These are phyloP conservation scores for Hymenotorrendiella dingleyae DNA, from an alignment of 2,329 filamentous ascomycete genomes.

Conservation along the genomic window DNA sequence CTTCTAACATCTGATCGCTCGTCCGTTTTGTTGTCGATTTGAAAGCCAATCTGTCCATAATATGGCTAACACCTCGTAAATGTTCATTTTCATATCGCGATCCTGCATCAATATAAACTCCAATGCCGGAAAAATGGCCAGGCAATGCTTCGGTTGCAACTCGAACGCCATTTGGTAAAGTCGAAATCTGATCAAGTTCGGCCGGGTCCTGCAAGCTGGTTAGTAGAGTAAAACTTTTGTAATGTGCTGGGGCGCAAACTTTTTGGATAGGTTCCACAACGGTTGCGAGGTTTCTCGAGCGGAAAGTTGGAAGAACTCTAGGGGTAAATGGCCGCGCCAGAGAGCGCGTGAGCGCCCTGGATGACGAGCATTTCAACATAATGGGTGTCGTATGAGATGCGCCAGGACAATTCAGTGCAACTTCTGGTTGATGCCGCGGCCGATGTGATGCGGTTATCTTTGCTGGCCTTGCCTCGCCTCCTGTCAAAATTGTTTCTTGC, in stretches of 20 bases:
- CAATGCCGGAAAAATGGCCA: slow-evolving; percentile 89
- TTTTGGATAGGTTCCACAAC: slow-evolving; percentile 30
- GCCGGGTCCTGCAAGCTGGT: slow-evolving; percentile 60
- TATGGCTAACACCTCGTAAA: slow-evolving; percentile 86
- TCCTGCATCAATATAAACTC: slow-evolving; percentile 91
- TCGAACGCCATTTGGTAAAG: slow-evolving; percentile 83
- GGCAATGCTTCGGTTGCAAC: slow-evolving; percentile 93
- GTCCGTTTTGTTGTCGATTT: slow-evolving; percentile 71
- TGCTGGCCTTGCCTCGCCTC: too few species aligned
- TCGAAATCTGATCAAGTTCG: slow-evolving; percentile 82
- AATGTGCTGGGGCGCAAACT: slow-evolving; percentile 13
- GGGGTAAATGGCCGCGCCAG: slow-evolving; percentile 12
- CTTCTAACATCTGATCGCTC: slow-evolving; percentile 80
- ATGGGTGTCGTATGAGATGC: slow-evolving; percentile 9
- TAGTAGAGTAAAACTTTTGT: slow-evolving; percentile 5
- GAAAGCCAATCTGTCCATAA: slow-evolving; percentile 92
- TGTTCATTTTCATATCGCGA: slow-evolving; percentile 87
- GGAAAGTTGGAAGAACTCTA: slow-evolving; percentile 20
- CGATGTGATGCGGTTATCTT: too few species aligned
- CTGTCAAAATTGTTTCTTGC: too few species aligned
- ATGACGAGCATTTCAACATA: slow-evolving; percentile 28
- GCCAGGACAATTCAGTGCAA: too few species aligned
- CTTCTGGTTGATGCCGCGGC: too few species aligned
- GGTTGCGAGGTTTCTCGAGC: slow-evolving; percentile 28
- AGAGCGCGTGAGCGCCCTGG: slow-evolving; percentile 20